These are phyloP conservation scores for Lycium barbarum DNA, from an alignment of 257 asterid species.

Conservation along the genomic window DNA sequence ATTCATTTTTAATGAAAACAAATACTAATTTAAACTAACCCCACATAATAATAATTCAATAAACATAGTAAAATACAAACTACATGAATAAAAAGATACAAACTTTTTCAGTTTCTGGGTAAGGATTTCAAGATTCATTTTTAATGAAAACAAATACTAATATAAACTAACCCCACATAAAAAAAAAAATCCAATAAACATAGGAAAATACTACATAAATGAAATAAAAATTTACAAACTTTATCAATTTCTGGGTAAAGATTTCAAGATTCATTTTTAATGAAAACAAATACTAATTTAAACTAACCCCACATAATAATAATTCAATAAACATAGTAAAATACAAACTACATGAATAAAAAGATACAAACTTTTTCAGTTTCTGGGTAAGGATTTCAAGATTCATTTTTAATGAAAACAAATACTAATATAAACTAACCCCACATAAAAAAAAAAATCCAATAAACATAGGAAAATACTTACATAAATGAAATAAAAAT, in stretches of 20 bases:
- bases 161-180: not conserved
- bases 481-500: too few relatives aligned
- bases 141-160: too few relatives aligned
- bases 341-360: not conserved
- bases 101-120: conserved; percentile 39
- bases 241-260: too few relatives aligned
- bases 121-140: conserved; percentile 60
- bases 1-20: not conserved
- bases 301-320: not conserved
- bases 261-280: not conserved
- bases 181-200: not conserved
- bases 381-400: conserved; percentile 74
- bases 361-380: not conserved
- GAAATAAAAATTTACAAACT: not conserved
- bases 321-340: not conserved
- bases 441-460: not conserved
- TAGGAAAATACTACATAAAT: too few relatives aligned
- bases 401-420: not conserved
- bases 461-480: too few relatives aligned
- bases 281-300: too few relatives aligned
- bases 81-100: not conserved
- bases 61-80: not conserved
- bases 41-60: not conserved
- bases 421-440: not conserved
- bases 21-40: too few relatives aligned